Evolutionary conservation across 352 stramenopile genomes (phyloP).

Genomic region (Phytophthora pinifolia): DNA sequence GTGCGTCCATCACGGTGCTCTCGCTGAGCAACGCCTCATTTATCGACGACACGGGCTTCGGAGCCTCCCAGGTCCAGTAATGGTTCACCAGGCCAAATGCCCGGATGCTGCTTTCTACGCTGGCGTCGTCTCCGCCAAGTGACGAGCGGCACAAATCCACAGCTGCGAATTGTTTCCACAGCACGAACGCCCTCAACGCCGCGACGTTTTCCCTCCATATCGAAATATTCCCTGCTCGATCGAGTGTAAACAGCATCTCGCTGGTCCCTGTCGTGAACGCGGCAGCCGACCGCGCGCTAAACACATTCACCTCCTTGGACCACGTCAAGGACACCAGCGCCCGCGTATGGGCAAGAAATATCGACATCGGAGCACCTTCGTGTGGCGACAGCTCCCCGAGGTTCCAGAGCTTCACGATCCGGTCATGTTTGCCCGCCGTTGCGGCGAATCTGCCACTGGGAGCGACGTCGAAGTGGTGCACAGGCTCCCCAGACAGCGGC

Average conservation of each 20-base stretch:
- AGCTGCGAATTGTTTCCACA: constrained; percentile 64
- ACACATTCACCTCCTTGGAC: constrained; percentile 59
- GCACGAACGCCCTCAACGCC: constrained; percentile 51
- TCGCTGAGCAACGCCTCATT: constrained; percentile 66
- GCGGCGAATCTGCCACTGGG: constrained; percentile 59
- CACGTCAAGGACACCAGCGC: constrained; percentile 55
- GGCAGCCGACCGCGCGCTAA: constrained; percentile 33
- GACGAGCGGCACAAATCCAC: constrained; percentile 36
- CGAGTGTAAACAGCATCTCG: constrained; percentile 81
- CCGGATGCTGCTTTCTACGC: constrained; percentile 15
- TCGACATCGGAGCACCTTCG: constrained; percentile 53
- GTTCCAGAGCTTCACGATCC: constrained; percentile 76
- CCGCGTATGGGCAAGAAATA: constrained; percentile 63
- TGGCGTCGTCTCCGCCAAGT: constrained; percentile 7
- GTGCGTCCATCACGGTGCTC: constrained; percentile 60
- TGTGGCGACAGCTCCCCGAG: constrained; percentile 48
- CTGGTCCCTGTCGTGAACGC: constrained; percentile 22
- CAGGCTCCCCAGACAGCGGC: constrained; percentile 18
- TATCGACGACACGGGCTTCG: constrained; percentile 33
- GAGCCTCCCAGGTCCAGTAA: constrained; percentile 38
- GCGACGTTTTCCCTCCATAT: constrained; percentile 76
- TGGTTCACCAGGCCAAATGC: constrained; percentile 39
- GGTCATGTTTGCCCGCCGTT: constrained; percentile 56
- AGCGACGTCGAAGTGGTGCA: constrained; percentile 68
- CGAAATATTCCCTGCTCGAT: constrained; percentile 58